Evolutionary conservation across 306 rosid species (phyloP).

Genomic region (Delonix regia): DNA sequence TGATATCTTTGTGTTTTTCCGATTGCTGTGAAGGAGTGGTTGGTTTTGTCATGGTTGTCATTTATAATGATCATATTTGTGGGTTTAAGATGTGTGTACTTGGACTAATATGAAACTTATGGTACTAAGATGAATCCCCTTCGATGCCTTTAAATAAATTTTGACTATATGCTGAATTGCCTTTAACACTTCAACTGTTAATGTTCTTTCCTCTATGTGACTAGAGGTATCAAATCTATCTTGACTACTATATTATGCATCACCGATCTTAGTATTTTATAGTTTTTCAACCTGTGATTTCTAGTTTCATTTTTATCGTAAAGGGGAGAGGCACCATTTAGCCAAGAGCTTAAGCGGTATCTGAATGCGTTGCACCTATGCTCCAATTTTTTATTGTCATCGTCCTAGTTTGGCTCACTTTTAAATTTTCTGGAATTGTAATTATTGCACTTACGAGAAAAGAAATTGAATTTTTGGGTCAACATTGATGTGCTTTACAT

Average conservation of each 20-base stretch:
- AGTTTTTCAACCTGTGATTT: background rate
- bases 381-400: background rate
- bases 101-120: conserved; percentile 29
- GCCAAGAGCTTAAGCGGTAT: background rate
- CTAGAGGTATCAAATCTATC: background rate
- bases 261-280: background rate
- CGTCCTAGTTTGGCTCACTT: background rate
- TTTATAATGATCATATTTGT: background rate
- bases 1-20: conserved; percentile 6
- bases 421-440: background rate
- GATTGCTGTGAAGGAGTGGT: conserved; percentile 17
- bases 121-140: conserved; percentile 1
- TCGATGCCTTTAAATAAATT: conserved; percentile 19
- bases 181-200: background rate
- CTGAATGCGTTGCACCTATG: background rate
- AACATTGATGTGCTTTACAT: background rate
- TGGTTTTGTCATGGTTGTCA: conserved; percentile 16
- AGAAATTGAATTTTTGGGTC: background rate
- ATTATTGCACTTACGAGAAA: background rate
- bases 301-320: background rate
- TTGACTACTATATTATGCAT: background rate
- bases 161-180: background rate
- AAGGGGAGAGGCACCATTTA: background rate
- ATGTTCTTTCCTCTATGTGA: background rate
- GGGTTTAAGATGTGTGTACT: background rate